A percentile compares a stretch with the other conserved stretches of the same genome.
Evolutionary conservation across 306 rosid species (phyloP).

Genomic region (Parietaria judaica): DNA sequence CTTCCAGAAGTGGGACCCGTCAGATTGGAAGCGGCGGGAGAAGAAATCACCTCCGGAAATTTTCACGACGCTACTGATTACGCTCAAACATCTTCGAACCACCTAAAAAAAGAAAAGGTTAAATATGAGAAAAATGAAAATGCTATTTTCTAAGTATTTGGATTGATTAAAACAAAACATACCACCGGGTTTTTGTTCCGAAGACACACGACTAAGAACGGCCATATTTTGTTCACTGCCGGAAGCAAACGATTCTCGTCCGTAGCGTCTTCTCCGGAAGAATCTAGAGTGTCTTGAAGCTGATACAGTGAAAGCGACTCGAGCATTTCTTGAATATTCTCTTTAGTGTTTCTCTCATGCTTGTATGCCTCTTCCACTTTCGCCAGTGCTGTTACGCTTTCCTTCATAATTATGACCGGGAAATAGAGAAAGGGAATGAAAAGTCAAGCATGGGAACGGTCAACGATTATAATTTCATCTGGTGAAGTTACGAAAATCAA

Average conservation of each 20-base stretch:
- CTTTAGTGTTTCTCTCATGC: slow-evolving; percentile 62
- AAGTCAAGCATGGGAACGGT: background rate
- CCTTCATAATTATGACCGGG: slow-evolving; percentile 25
- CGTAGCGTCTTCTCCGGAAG: slow-evolving; percentile 47
- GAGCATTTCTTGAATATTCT: slow-evolving; percentile 55
- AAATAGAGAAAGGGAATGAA: background rate
- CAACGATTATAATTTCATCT: background rate
- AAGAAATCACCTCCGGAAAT: slow-evolving; percentile 83
- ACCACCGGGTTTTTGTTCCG: slow-evolving; percentile 74
- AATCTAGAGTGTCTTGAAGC: slow-evolving; percentile 52
- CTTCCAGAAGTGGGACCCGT: slow-evolving; percentile 74
- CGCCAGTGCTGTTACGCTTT: slow-evolving; percentile 43
- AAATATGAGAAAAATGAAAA: background rate
- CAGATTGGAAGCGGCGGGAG: slow-evolving; percentile 70
- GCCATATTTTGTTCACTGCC: slow-evolving; percentile 94
- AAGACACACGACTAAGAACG: slow-evolving; percentile 67
- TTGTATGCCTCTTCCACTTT: slow-evolving; percentile 76
- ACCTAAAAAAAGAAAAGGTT: slow-evolving; percentile 33
- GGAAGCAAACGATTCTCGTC: slow-evolving; percentile 95
- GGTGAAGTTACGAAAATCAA: slow-evolving; percentile 1
- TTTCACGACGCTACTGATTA: slow-evolving; percentile 49
- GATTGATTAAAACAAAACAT: slow-evolving; percentile 15
- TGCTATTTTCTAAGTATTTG: background rate
- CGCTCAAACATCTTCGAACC: slow-evolving; percentile 58
- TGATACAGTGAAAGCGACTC: slow-evolving; percentile 42